Percentiles rank a stretch among this genome's conserved stretches.
Evolutionary conservation across 2,329 filamentous ascomycete species (phyloP).

Genomic region (Plenodomus tracheiphilus): DNA sequence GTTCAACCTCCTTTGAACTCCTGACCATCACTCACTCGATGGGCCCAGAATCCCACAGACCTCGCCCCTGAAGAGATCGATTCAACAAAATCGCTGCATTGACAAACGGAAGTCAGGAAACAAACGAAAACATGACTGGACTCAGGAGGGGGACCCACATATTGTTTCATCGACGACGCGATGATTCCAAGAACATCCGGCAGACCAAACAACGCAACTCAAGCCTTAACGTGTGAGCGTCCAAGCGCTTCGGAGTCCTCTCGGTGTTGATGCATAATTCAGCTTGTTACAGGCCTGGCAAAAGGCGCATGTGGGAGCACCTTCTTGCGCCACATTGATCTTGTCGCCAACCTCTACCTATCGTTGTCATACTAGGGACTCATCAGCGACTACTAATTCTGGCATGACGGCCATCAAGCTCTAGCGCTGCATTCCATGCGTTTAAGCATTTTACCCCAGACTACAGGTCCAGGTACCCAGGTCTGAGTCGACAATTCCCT

Average conservation of each 20-base stretch:
- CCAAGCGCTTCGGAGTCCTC: neutral
- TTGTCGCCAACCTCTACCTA: neutral
- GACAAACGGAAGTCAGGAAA: no score
- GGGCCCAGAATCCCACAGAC: no score
- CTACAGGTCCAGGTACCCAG: slow-evolving; percentile 9
- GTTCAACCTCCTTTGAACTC: no score
- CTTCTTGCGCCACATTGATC: neutral
- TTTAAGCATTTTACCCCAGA: slow-evolving; percentile 17
- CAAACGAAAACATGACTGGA: neutral
- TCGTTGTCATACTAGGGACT: neutral
- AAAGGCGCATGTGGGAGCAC: neutral
- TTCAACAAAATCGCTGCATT: no score
- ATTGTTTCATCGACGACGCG: slow-evolving; percentile 3
- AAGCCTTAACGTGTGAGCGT: neutral
- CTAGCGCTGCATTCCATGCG: slow-evolving; percentile 5
- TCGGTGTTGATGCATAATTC: neutral
- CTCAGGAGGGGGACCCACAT: neutral
- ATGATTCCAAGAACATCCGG: neutral
- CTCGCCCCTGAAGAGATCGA: no score
- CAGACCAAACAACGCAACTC: neutral
- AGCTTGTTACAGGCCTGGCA: neutral
- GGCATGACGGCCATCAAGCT: no score
- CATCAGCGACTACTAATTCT: neutral
- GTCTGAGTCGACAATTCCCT: slow-evolving; percentile 10
- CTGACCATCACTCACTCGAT: no score